A percentile compares a stretch with the other conserved stretches of the same genome.
These are phyloP conservation scores for Paraphaeosphaeria sporulosa DNA, from an alignment of 2,329 filamentous ascomycete genomes.

Conservation along the genomic window DNA sequence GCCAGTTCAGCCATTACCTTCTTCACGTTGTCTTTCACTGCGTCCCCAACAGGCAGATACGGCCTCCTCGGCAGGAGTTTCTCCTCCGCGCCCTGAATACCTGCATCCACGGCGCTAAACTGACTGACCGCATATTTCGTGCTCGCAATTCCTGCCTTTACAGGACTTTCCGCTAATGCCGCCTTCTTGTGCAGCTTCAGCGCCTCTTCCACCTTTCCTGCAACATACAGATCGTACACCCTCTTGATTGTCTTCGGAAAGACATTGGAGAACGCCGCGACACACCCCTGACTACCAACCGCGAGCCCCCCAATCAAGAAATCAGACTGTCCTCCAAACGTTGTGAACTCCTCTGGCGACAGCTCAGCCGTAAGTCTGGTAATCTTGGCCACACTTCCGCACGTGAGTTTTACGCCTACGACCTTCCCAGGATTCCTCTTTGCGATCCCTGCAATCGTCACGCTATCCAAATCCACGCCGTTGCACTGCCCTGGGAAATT, in stretches of 20 bases:
- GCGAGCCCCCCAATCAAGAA: slow-evolving; percentile 68
- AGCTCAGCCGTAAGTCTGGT: slow-evolving; percentile 65
- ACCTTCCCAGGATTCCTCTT: slow-evolving; percentile 65
- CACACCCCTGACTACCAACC: slow-evolving; percentile 62
- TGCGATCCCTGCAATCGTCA: slow-evolving; percentile 66
- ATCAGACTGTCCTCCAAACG: slow-evolving; percentile 76
- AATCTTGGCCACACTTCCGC: slow-evolving; percentile 77
- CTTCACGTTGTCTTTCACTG: slow-evolving; percentile 32
- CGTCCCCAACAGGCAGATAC: slow-evolving; percentile 37
- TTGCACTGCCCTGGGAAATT: slow-evolving; percentile 74
- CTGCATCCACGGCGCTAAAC: slow-evolving; percentile 67
- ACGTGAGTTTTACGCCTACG: slow-evolving; percentile 75
- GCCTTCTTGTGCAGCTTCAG: slow-evolving; percentile 67
- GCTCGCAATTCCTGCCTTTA: slow-evolving; percentile 71
- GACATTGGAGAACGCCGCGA: slow-evolving; percentile 65
- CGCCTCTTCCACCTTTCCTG: slow-evolving; percentile 65
- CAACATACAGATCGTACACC: slow-evolving; percentile 68
- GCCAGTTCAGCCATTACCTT: slow-evolving; percentile 34
- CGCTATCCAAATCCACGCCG: slow-evolving; percentile 72
- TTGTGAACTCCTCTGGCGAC: slow-evolving; percentile 65
- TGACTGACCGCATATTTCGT: slow-evolving; percentile 73
- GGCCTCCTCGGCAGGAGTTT: slow-evolving; percentile 38
- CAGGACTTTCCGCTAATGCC: slow-evolving; percentile 70
- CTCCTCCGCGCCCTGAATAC: slow-evolving; percentile 46
- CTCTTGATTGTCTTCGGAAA: slow-evolving; percentile 63